phyloP scores from a whole-genome alignment of 169 alveolate species.

The Perkinsus chesapeaki region DNA sequence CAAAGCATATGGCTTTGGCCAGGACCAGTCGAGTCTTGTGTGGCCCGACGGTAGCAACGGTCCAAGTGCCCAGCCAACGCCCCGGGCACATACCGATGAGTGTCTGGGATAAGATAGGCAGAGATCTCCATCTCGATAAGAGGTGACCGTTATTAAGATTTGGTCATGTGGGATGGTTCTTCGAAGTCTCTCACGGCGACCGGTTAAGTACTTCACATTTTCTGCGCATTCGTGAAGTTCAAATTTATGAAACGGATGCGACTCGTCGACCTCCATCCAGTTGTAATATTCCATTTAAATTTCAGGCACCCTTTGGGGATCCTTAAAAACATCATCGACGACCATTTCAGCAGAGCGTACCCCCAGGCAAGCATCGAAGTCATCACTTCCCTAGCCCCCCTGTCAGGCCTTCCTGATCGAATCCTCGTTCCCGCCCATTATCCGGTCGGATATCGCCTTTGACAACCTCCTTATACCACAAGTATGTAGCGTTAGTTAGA shows the following conservation, averaged over 20 bases:
- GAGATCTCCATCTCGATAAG: not conserved
- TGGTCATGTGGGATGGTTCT: not conserved
- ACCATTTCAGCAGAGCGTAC: not conserved
- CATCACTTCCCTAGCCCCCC: not conserved
- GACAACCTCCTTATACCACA: not conserved
- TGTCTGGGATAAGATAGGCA: not conserved
- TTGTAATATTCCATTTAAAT: too few species aligned
- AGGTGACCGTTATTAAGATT: not conserved
- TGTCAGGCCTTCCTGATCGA: not conserved
- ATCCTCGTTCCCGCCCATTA: not conserved
- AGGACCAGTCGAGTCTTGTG: too few species aligned
- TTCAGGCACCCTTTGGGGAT: not conserved
- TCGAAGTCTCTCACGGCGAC: not conserved
- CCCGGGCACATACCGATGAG: not conserved
- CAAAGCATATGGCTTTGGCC: too few species aligned
- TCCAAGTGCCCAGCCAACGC: not conserved
- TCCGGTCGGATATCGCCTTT: not conserved
- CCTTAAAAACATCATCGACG: not conserved
- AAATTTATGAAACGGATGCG: too few species aligned
- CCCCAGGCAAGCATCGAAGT: not conserved
- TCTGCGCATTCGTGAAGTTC: too few species aligned
- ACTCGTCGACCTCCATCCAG: too few species aligned
- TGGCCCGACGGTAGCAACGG: too few species aligned
- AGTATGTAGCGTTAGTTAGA: not conserved
- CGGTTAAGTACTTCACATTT: too few species aligned